Conservation (phyloP, 2,329 filamentous ascomycete genomes). For the Trichoderma breve region DNA sequence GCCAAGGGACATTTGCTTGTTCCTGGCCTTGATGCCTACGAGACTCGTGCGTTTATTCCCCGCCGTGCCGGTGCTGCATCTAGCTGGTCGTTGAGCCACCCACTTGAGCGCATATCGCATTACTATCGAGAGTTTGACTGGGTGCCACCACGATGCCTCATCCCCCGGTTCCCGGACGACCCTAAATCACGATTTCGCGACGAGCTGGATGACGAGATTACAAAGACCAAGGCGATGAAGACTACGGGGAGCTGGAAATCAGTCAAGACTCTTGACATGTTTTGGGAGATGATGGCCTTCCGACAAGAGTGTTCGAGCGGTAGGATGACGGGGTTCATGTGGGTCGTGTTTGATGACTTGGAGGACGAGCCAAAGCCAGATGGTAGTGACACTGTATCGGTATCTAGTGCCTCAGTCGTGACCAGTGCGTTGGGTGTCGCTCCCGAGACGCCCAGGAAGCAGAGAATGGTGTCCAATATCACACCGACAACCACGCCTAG, state of each 20-base stretch:
- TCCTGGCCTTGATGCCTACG: slow-evolving; percentile 79
- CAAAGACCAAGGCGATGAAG: slow-evolving; percentile 53
- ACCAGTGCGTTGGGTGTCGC: slow-evolving; percentile 19
- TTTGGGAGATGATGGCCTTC: slow-evolving; percentile 98
- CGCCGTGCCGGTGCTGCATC: slow-evolving; percentile 42
- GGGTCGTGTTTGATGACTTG: slow-evolving; percentile 75
- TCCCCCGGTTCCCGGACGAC: slow-evolving; percentile 91
- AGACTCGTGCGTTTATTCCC: slow-evolving; percentile 78
- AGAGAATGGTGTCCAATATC: slow-evolving; percentile 24
- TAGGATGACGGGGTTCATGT: slow-evolving; percentile 88
- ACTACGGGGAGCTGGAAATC: slow-evolving; percentile 74
- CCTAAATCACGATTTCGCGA: slow-evolving; percentile 87
- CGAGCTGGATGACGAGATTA: slow-evolving; percentile 82
- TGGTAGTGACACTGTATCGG: slow-evolving; percentile 23
- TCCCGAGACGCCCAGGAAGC: slow-evolving; percentile 36
- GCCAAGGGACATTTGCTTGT: slow-evolving; percentile 81
- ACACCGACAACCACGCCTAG: slow-evolving; percentile 36
- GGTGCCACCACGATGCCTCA: slow-evolving; percentile 76
- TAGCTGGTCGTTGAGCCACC: slow-evolving; percentile 68
- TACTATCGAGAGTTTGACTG: slow-evolving; percentile 56
- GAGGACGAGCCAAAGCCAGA: slow-evolving; percentile 14
- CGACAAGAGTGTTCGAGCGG: slow-evolving; percentile 94
- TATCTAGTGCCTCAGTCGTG: slow-evolving; percentile 31
- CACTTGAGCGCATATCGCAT: slow-evolving; percentile 64
- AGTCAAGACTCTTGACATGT: slow-evolving; percentile 79